phyloP scores from a whole-genome alignment of 441 rosid genomes.

The Populus hybrid region DNA sequence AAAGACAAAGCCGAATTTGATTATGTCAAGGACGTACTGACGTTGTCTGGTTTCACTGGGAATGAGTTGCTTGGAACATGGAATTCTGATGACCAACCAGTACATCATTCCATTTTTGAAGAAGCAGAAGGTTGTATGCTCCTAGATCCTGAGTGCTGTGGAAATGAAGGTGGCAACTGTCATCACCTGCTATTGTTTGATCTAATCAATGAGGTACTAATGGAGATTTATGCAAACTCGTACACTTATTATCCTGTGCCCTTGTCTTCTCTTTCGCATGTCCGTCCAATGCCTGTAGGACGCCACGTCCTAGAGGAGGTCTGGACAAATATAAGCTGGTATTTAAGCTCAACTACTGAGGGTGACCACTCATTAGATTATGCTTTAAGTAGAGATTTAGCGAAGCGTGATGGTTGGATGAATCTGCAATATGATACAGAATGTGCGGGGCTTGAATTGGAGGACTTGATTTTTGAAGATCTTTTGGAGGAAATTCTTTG shows the following conservation, averaged over 20 bases:
- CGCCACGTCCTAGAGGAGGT: conserved; percentile 61
- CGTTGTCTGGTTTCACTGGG: conserved; percentile 64
- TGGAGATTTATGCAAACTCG: conserved; percentile 57
- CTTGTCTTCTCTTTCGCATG: conserved; percentile 44
- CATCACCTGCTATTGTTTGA: conserved; percentile 56
- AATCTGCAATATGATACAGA: conserved; percentile 70
- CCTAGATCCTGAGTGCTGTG: conserved; percentile 41
- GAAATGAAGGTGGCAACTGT: conserved; percentile 39
- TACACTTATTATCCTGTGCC: conserved; percentile 51
- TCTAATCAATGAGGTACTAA: conserved; percentile 64
- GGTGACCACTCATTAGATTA: conserved; percentile 40
- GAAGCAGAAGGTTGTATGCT: conserved; percentile 47
- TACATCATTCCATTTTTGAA: conserved; percentile 53
- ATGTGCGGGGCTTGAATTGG: conserved; percentile 69
- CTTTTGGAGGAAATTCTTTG: conserved; percentile 57
- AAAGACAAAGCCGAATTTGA: conserved; percentile 49
- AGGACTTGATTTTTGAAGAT: conserved; percentile 63
- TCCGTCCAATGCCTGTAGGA: conserved; percentile 60
- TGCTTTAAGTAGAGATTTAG: conserved; percentile 45
- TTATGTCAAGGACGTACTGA: conserved; percentile 69
- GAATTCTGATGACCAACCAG: conserved; percentile 66
- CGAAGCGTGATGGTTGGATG: conserved; percentile 69
- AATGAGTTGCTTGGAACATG: conserved; percentile 52
- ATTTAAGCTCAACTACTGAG: conserved; percentile 38
- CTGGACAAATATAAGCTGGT: conserved; percentile 60